These are phyloP conservation scores for Thielaviopsis euricoi DNA, from an alignment of 2,329 filamentous ascomycete species.

Conservation along the genomic window DNA sequence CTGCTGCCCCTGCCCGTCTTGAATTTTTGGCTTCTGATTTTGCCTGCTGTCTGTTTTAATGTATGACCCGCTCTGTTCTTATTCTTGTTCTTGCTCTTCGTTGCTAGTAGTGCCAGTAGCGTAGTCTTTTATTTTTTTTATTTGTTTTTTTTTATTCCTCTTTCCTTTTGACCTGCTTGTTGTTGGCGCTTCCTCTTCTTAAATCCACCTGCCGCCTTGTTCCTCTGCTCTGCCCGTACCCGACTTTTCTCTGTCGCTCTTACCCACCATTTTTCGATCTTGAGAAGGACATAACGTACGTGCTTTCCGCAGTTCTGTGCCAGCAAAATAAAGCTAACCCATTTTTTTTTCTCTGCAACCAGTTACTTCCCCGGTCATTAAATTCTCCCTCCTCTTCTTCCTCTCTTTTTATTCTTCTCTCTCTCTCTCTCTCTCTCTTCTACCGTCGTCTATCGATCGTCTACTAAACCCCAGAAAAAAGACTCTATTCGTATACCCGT, in stretches of 20 bases:
- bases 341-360: constrained; percentile 1
- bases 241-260: background rate
- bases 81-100: background rate
- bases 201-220: background rate
- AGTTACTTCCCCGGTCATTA: background rate
- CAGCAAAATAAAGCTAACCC: background rate
- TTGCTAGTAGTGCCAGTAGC: too few species aligned
- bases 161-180: background rate
- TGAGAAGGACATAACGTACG: background rate
- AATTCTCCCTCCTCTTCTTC: background rate
- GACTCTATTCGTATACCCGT: background rate
- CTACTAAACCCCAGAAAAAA: background rate
- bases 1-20: background rate
- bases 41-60: background rate
- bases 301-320: constrained; percentile 1
- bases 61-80: background rate
- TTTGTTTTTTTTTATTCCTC: background rate
- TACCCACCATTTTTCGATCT: background rate
- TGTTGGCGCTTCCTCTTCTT: background rate
- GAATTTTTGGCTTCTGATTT: background rate
- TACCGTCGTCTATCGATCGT: constrained; percentile 1
- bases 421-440: background rate
- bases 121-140: background rate
- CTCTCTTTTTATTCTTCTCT: background rate
- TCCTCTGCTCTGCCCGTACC: background rate